Percentiles rank a stretch among this genome's conserved stretches.
phyloP scores from a whole-genome alignment of 2,329 filamentous ascomycete species.

The Cercospora brassicicola region DNA sequence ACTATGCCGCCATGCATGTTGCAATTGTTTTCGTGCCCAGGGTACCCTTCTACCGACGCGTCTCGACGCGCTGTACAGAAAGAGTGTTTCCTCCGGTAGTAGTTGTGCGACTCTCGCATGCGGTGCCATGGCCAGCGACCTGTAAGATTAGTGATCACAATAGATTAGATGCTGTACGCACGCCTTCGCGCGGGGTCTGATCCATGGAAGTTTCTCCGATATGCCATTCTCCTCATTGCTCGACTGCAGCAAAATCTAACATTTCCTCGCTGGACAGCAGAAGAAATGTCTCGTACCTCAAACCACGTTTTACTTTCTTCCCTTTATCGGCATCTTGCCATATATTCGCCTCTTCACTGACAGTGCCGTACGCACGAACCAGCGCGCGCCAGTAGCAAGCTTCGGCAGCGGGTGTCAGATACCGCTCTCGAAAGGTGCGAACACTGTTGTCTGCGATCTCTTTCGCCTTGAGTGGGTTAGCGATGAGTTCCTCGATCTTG shows the following conservation, averaged over 20 bases:
- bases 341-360: slow-evolving; percentile 21
- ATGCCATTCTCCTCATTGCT: background rate
- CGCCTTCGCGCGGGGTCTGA: background rate
- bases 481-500: slow-evolving; percentile 27
- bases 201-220: background rate
- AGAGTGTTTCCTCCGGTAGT: background rate
- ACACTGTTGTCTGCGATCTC: slow-evolving; percentile 33
- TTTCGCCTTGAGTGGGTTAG: slow-evolving; percentile 25
- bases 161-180: background rate
- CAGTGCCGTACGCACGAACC: slow-evolving; percentile 19
- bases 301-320: slow-evolving; percentile 18
- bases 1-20: background rate
- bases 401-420: slow-evolving; percentile 35
- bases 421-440: slow-evolving; percentile 33
- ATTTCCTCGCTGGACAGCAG: slow-evolving; percentile 27
- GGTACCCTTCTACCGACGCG: background rate
- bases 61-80: background rate
- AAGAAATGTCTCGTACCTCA: slow-evolving; percentile 28
- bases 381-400: slow-evolving; percentile 33
- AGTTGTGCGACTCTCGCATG: background rate
- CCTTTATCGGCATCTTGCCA: slow-evolving; percentile 15
- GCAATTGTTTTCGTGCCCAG: background rate
- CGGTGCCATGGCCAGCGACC: background rate
- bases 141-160: background rate
- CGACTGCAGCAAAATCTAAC: slow-evolving; percentile 12